These are phyloP conservation scores for Eucalyptus paniculata DNA, from an alignment of 345 rosid genomes.

Conservation along the genomic window DNA sequence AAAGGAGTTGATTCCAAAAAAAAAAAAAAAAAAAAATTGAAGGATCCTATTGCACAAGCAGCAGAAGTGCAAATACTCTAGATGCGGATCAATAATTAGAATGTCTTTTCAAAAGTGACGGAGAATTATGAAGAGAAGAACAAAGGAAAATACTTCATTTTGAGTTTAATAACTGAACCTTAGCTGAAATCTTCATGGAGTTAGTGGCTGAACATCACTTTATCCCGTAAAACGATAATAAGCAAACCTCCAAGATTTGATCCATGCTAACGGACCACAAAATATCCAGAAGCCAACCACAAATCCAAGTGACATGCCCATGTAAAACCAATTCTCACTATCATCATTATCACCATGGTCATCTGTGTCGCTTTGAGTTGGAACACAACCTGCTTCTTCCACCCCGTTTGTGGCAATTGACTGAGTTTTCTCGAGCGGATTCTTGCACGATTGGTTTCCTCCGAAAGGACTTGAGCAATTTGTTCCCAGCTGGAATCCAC, in stretches of 20 bases:
- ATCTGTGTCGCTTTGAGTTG: too few species aligned
- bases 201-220: not conserved
- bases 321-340: not conserved
- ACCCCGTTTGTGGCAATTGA: too few species aligned
- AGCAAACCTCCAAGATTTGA: not conserved
- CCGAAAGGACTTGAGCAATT: not conserved
- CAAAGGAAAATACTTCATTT: not conserved
- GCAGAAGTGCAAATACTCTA: too few species aligned
- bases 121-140: not conserved
- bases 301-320: not conserved
- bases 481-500: slow-evolving; percentile 1
- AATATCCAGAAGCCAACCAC: not conserved
- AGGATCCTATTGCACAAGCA: too few species aligned
- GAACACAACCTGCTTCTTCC: too few species aligned
- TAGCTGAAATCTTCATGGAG: not conserved
- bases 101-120: not conserved
- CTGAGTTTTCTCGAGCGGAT: too few species aligned
- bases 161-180: not conserved
- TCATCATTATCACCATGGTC: not conserved
- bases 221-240: not conserved
- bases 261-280: not conserved
- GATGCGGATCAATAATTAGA: not conserved
- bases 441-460: slow-evolving; percentile 1
- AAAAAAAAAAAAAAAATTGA: too few species aligned
- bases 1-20: too few species aligned